A percentile compares a stretch with the other conserved stretches of the same genome.
Conservation (phyloP, 2,329 filamentous ascomycete species). For the Aquanectria penicillioides region DNA sequence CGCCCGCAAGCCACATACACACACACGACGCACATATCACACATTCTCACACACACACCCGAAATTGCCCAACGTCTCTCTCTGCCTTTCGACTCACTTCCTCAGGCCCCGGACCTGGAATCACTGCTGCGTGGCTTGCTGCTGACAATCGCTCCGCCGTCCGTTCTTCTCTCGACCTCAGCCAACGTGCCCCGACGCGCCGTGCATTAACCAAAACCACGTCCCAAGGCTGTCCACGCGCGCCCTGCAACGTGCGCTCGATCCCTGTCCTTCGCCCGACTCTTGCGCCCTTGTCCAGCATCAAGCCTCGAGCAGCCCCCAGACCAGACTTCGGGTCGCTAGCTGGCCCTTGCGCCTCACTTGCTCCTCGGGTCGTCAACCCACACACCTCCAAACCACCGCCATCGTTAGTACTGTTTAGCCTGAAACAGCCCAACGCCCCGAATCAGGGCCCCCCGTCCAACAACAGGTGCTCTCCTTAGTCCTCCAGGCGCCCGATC, state of each 20-base stretch:
- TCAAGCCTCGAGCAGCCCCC: constrained; percentile 6
- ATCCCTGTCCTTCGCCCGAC: constrained; percentile 36
- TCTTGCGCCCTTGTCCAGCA: constrained; percentile 37
- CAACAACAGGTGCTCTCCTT: constrained; percentile 32
- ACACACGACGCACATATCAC: not conserved
- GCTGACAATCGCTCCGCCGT: too few relatives aligned
- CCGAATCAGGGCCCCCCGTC: constrained; percentile 31
- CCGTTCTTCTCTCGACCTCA: not conserved
- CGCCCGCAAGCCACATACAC: not conserved
- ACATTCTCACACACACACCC: not conserved
- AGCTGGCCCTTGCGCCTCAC: constrained; percentile 30
- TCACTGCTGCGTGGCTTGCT: constrained; percentile 4
- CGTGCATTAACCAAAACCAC: constrained; percentile 15
- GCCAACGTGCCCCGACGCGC: constrained; percentile 2
- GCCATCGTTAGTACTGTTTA: constrained; percentile 16
- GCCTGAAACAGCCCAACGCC: constrained; percentile 40
- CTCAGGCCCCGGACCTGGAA: not conserved
- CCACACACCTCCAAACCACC: constrained; percentile 18
- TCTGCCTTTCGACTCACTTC: not conserved
- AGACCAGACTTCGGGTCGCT: constrained; percentile 29
- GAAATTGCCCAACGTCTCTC: not conserved
- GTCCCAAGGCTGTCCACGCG: constrained; percentile 1
- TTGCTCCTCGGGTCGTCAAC: constrained; percentile 15
- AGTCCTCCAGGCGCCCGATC: constrained; percentile 37
- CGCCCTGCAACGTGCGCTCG: constrained; percentile 34